Evolutionary conservation across 352 stramenopile species (phyloP).

Genomic region (Pythium insidiosum): DNA sequence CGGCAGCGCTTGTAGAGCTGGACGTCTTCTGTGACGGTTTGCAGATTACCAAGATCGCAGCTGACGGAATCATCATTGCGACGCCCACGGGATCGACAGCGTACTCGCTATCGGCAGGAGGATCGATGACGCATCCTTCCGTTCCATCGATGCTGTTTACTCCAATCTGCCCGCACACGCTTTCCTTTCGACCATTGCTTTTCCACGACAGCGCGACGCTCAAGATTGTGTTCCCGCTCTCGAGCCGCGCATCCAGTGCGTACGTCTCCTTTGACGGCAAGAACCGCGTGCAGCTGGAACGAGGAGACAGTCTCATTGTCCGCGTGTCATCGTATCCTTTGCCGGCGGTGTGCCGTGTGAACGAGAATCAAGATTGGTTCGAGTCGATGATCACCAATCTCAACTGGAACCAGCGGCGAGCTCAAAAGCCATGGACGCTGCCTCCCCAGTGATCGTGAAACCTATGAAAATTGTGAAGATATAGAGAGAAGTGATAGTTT

Average conservation of each 20-base stretch:
- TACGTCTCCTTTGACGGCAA: conserved; percentile 91
- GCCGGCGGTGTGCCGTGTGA: conserved; percentile 78
- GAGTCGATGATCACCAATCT: conserved; percentile 89
- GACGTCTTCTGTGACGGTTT: conserved; percentile 97
- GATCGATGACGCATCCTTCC: conserved; percentile 96
- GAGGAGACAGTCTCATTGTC: conserved; percentile 81
- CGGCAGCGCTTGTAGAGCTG: conserved; percentile 88
- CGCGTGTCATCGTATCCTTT: conserved; percentile 85
- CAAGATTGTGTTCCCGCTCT: conserved; percentile 85
- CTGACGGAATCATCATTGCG: conserved; percentile 98
- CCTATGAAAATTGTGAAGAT: neutral
- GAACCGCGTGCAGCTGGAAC: conserved; percentile 81
- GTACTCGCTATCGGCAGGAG: conserved; percentile 96
- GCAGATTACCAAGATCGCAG: conserved; percentile 92
- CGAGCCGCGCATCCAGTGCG: conserved; percentile 51
- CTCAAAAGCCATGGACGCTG: conserved; percentile 77
- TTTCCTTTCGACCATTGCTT: conserved; percentile 90
- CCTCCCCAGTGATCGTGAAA: no score
- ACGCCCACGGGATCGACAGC: conserved; percentile 97
- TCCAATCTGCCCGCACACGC: conserved; percentile 97
- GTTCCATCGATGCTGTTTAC: conserved; percentile 97
- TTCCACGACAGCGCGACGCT: conserved; percentile 88
- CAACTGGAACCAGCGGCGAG: conserved; percentile 89
- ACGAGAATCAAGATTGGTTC: conserved; percentile 91
- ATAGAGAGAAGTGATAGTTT: conserved; percentile 1